Base-by-base conservation (phyloP, 371 early-diverging fungal species). In the Zychaea mexicana region DNA sequence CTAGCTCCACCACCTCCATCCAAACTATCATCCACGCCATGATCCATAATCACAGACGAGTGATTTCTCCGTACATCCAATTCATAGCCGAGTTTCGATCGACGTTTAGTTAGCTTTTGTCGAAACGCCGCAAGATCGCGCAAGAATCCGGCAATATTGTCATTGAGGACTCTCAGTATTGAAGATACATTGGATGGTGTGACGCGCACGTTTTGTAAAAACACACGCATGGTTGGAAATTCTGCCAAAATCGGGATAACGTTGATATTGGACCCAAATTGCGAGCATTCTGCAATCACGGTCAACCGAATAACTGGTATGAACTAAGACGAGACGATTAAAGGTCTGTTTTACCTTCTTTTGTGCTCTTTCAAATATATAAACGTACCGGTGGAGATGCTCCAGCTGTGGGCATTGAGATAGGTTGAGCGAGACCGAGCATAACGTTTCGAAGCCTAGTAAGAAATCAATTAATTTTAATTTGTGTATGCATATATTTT, bases 231-330 rank as follows among this genome's bases (percentile, higher is more conserved):
- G 2, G 89, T 86, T 1, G 86, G 89, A 60, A 84, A 85, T 64
- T 82, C 79, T 13, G 78, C 83, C 17, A 88, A 62, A 47, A 81
- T 73, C 28, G 82, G 85, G 65, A 85, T 82, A 7, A 82, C 76
- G 62, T 83, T 79, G 58, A 81, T 72, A 46, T 86, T 88, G 49
- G 87, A 85, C 64, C 85, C 85, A 68, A 90, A 83, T 63, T 86
- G 84, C 19, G 87, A 77, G 68, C 88, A 88, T 63, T 93, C 92
- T 3, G 90, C 92, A 45, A 92, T 84, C 33, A 93, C 89, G 1
- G 90, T 91, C 17, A 92, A 79, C 42, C 89, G 78, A 9, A 93
- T 76, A 27, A 81, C 81, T 5, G 91, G 85, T 49, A 85, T 70
- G 38, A 86, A 60, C 85, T 89, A 71, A 38, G 1, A 15, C n/a